Conservation (phyloP, 441 rosid genomes). For the Rhodomyrtus psidioides region DNA sequence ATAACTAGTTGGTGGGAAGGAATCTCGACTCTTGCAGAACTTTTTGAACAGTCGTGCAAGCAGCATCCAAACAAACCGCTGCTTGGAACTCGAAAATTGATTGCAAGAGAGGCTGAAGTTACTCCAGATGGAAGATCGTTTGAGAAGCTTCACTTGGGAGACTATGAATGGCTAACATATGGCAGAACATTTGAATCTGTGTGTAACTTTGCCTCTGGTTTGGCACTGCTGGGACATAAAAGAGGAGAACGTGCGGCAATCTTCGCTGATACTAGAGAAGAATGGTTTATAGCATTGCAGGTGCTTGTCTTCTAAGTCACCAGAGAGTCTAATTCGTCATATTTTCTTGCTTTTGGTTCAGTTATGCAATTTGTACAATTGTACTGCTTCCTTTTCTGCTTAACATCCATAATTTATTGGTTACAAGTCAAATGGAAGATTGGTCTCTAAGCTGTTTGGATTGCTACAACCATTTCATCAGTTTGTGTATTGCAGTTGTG, state of each 20-base stretch:
- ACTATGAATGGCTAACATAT: conserved; percentile 79
- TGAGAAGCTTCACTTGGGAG: conserved; percentile 96
- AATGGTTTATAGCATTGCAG: conserved; percentile 97
- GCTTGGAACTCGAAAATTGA: conserved; percentile 71
- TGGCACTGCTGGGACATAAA: conserved; percentile 60
- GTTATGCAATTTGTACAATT: neutral
- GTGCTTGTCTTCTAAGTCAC: conserved; percentile 21
- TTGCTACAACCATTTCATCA: neutral
- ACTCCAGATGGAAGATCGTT: conserved; percentile 55
- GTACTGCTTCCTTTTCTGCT: neutral
- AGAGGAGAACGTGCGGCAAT: conserved; percentile 87
- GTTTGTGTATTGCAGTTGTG: neutral
- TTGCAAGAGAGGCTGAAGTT: conserved; percentile 60
- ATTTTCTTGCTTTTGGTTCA: neutral
- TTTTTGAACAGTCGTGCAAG: conserved; percentile 74
- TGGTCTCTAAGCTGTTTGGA: neutral
- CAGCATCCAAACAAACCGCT: conserved; percentile 40
- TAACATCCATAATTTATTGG: neutral
- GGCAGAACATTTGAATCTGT: conserved; percentile 49
- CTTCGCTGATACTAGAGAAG: conserved; percentile 91
- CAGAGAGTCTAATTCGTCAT: neutral
- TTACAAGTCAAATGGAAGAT: neutral
- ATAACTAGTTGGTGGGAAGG: conserved; percentile 74
- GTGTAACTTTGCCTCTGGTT: conserved; percentile 76
- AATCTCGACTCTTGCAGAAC: conserved; percentile 77